Percentiles rank a stretch among this genome's conserved stretches.
Evolutionary conservation across 306 rosid species (phyloP).

Genomic region (Sicyos baderoa): DNA sequence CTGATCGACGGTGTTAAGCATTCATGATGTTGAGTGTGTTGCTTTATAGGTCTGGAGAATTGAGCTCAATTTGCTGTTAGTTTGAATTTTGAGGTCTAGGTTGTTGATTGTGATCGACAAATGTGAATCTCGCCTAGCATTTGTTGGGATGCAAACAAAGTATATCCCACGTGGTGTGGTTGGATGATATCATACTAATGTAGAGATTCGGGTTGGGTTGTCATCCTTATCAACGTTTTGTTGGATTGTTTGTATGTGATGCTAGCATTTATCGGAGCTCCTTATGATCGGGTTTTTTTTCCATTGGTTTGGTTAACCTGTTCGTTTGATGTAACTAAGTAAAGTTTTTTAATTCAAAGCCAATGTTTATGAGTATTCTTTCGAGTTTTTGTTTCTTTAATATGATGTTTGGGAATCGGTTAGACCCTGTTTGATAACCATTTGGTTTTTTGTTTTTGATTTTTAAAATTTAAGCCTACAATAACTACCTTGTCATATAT

Average conservation of each 20-base stretch:
- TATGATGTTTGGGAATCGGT: slow-evolving; percentile 7
- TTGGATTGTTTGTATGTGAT: neutral
- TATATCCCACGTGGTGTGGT: too few species aligned
- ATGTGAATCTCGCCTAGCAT: neutral
- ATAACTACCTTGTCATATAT: too few species aligned
- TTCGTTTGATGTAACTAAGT: neutral
- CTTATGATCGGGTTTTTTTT: neutral
- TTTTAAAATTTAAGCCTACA: too few species aligned
- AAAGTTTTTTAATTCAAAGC: neutral
- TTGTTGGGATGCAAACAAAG: too few species aligned
- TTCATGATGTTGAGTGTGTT: slow-evolving; percentile 13
- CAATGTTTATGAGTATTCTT: neutral
- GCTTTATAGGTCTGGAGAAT: neutral
- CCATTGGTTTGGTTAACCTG: neutral
- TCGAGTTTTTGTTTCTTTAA: neutral
- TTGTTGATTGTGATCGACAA: neutral
- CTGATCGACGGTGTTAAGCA: slow-evolving; percentile 10
- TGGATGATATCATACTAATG: too few species aligned
- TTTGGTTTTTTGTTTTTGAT: too few species aligned
- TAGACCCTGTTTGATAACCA: too few species aligned
- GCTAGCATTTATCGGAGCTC: neutral
- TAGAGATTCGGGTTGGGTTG: too few species aligned
- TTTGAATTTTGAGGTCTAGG: neutral
- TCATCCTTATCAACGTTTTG: too few species aligned
- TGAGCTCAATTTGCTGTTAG: neutral